phyloP scores from a whole-genome alignment of 1,284 basidiomycete genomes.

The Sporisorium scitamineum region DNA sequence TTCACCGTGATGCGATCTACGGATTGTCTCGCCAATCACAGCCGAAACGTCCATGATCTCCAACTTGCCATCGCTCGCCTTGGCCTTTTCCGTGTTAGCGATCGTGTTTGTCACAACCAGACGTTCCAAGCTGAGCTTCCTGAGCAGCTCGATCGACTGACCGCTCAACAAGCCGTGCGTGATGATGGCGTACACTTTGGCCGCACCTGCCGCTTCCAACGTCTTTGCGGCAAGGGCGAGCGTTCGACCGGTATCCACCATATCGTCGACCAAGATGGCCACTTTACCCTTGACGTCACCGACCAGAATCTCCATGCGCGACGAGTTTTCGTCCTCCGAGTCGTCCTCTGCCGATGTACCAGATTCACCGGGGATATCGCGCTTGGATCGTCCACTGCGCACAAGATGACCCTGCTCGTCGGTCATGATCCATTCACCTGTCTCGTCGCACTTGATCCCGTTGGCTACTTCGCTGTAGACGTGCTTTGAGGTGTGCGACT shows the following conservation, averaged over 20 bases:
- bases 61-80: constrained; percentile 71
- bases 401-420: constrained; percentile 64
- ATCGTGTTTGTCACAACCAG: constrained; percentile 90
- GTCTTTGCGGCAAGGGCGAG: constrained; percentile 86
- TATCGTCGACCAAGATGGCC: constrained; percentile 95
- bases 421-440: constrained; percentile 67
- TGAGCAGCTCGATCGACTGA: constrained; percentile 80
- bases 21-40: constrained; percentile 93
- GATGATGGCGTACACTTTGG: constrained; percentile 86
- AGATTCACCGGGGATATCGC: constrained; percentile 15
- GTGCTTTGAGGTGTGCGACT: constrained; percentile 29
- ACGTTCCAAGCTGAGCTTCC: constrained; percentile 83
- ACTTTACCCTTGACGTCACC: constrained; percentile 92
- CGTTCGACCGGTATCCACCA: constrained; percentile 95
- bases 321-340: constrained; percentile 68
- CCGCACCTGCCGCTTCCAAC: constrained; percentile 87
- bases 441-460: constrained; percentile 70
- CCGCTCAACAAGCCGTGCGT: constrained; percentile 93
- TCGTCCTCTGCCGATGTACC: constrained; percentile 38
- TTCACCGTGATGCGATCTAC: constrained; percentile 96
- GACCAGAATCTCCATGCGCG: constrained; percentile 89
- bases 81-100: constrained; percentile 74
- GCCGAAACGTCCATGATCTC: constrained; percentile 84
- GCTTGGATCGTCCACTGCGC: constrained; percentile 51
- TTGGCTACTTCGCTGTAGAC: constrained; percentile 63